Evolutionary conservation across 2,329 filamentous ascomycete genomes (phyloP).

Genomic region (Diaporthe aspalathi): DNA sequence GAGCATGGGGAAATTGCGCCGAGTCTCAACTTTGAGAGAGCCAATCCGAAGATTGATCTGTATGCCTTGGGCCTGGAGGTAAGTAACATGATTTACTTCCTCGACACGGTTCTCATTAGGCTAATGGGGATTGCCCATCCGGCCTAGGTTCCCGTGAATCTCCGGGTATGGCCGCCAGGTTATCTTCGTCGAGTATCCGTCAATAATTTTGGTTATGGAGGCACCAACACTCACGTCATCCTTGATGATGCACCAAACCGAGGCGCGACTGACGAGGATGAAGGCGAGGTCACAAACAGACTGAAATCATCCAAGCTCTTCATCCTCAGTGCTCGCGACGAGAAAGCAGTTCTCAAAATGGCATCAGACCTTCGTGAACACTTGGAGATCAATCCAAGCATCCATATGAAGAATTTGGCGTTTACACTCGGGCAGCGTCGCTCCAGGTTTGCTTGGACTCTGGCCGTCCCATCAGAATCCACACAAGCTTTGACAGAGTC

Average conservation of each 20-base stretch:
- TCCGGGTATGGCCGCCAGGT: no score
- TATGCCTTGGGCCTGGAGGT: constrained; percentile 36
- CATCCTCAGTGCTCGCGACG: not conserved
- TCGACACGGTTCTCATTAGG: constrained; percentile 58
- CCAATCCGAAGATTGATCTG: not conserved
- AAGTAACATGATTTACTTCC: constrained; percentile 48
- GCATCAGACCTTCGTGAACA: not conserved
- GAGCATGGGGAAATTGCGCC: no score
- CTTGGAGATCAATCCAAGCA: not conserved
- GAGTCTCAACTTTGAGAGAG: no score
- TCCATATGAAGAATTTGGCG: not conserved
- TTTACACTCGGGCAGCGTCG: constrained; percentile 19
- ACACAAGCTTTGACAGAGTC: not conserved
- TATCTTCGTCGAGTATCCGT: not conserved
- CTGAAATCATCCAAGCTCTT: not conserved
- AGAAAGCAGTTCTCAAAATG: not conserved
- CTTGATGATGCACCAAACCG: not conserved
- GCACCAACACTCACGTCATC: not conserved
- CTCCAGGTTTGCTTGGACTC: not conserved
- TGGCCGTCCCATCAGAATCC: not conserved
- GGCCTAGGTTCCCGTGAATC: constrained; percentile 43
- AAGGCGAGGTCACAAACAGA: not conserved
- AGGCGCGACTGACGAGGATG: not conserved
- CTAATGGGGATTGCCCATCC: constrained; percentile 51
- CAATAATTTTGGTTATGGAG: not conserved